phyloP scores from a whole-genome alignment of 495 filamentous ascomycete genomes.

The Cercophora newfieldiana region DNA sequence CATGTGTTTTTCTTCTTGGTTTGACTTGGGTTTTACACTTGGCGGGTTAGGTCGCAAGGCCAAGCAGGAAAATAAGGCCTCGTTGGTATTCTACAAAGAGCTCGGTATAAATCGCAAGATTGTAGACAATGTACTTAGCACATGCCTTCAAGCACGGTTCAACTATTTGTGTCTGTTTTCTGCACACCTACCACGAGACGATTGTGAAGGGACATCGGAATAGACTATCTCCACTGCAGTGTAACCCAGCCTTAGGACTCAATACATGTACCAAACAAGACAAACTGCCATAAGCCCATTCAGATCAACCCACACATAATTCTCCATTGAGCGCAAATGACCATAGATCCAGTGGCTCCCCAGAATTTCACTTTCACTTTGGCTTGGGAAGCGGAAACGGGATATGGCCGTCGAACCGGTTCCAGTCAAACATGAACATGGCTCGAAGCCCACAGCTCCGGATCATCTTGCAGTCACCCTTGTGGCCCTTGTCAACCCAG shows the following conservation, averaged over 20 bases:
- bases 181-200: too few species aligned
- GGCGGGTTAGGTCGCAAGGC: not conserved
- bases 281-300: too few species aligned
- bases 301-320: too few species aligned
- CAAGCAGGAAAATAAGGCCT: not conserved
- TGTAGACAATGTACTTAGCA: not conserved
- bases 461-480: slow-evolving; percentile 8
- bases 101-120: not conserved
- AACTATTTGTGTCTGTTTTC: too few species aligned
- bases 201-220: too few species aligned
- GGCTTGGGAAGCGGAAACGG: not conserved
- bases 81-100: not conserved
- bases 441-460: not conserved
- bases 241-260: too few species aligned
- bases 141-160: too few species aligned
- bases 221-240: too few species aligned
- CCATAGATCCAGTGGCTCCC: too few species aligned
- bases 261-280: too few species aligned
- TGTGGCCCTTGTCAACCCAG: slow-evolving; percentile 8
- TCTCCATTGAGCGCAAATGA: too few species aligned
- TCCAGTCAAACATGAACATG: slow-evolving; percentile 5
- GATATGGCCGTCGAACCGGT: not conserved
- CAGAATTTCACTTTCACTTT: not conserved
- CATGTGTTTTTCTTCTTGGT: not conserved
- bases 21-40: not conserved